phyloP scores from a whole-genome alignment of 2,329 filamentous ascomycete species.

The Aureobasidium sp. region DNA sequence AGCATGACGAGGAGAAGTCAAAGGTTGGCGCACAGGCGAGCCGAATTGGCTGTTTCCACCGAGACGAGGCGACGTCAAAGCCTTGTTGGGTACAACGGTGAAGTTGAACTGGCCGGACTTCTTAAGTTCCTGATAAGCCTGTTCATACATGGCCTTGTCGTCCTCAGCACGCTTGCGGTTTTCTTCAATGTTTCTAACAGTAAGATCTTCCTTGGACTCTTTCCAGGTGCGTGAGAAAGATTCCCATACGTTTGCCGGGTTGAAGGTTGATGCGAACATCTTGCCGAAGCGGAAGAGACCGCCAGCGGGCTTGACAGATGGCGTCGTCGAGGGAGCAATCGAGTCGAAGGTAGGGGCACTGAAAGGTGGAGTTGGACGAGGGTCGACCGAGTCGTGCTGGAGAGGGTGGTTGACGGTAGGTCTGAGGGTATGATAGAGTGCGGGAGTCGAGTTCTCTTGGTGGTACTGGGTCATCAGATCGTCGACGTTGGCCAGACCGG shows the following conservation, averaged over 20 bases:
- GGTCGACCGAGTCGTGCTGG: not conserved
- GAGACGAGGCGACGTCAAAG: not conserved
- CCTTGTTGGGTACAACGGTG: conserved; percentile 9
- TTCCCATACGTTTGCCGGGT: conserved; percentile 42
- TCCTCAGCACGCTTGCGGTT: conserved; percentile 19
- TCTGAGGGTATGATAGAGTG: not conserved
- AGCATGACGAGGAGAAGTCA: conserved; percentile 2
- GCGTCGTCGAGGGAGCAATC: not conserved
- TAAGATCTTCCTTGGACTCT: conserved; percentile 34
- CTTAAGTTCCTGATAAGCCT: conserved; percentile 47
- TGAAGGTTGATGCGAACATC: conserved; percentile 45
- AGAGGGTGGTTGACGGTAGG: not conserved
- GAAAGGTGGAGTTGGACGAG: not conserved
- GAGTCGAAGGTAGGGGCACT: not conserved
- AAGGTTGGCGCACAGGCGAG: not conserved
- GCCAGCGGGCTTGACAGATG: conserved; percentile 14
- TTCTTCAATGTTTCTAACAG: conserved; percentile 30
- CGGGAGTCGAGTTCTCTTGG: conserved; percentile 11
- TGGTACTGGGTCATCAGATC: conserved; percentile 32
- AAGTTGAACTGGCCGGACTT: conserved; percentile 37
- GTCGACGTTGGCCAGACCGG: conserved; percentile 27
- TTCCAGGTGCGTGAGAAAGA: conserved; percentile 36
- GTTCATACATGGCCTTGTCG: conserved; percentile 38
- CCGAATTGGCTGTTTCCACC: not conserved
- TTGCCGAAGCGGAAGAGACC: conserved; percentile 48